A percentile compares a stretch with the other conserved stretches of the same genome.
Conservation (phyloP, 768 basidiomycete genomes). For the Suillus fuscotomentosus region DNA sequence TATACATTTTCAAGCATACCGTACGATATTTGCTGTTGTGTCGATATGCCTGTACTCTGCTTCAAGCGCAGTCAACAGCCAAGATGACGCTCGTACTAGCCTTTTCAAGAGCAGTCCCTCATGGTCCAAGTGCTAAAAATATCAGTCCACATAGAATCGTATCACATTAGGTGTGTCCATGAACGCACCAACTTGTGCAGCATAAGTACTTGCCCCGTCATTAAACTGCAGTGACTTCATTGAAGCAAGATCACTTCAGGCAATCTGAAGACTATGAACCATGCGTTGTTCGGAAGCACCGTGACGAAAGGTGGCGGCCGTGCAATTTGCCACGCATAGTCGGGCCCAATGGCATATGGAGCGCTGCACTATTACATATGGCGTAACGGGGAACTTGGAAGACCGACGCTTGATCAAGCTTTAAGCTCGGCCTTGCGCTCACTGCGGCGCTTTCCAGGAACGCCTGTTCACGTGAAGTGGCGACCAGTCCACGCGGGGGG, state of each 20-base stretch:
- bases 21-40: conserved; percentile 33
- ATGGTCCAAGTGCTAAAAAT: conserved; percentile 3
- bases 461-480: background rate
- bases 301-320: background rate
- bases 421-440: background rate
- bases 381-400: no score
- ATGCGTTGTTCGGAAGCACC: background rate
- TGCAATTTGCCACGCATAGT: background rate
- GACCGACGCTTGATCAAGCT: no score
- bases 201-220: conserved; percentile 19
- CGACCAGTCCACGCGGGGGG: background rate
- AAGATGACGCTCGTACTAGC: background rate
- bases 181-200: conserved; percentile 26
- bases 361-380: no score
- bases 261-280: background rate
- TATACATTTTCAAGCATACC: conserved; percentile 12
- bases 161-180: conserved; percentile 16
- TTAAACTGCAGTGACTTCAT: conserved; percentile 20
- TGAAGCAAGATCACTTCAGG: background rate
- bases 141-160: background rate
- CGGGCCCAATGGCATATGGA: no score
- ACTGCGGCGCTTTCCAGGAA: no score
- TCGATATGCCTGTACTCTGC: conserved; percentile 44
- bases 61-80: conserved; percentile 19
- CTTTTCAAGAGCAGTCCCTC: background rate